phyloP scores from a whole-genome alignment of 2,329 filamentous ascomycete genomes.

The Arthrobotrys musiformis region DNA sequence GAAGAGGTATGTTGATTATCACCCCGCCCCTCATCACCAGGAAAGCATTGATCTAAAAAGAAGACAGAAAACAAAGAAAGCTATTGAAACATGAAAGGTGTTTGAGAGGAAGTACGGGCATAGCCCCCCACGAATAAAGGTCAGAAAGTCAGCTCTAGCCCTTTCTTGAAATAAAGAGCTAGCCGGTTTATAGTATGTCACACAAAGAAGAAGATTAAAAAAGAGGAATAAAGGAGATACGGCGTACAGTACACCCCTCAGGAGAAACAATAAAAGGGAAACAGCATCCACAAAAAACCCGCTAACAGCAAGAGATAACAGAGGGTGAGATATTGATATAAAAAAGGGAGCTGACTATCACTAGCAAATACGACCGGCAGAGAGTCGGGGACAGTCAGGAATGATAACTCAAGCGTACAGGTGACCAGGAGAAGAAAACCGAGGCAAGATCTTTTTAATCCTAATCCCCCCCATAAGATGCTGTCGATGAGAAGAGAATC shows the following conservation, averaged over 20 bases:
- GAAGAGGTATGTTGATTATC: slow-evolving; percentile 10
- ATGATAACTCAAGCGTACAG: not conserved
- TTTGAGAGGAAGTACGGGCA: not conserved
- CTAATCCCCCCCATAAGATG: slow-evolving; percentile 43
- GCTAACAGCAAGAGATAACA: slow-evolving; percentile 50
- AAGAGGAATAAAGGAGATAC: slow-evolving; percentile 18
- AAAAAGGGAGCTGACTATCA: slow-evolving; percentile 12
- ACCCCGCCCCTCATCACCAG: not conserved
- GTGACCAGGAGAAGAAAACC: slow-evolving; percentile 14
- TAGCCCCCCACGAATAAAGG: not conserved
- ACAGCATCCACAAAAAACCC: slow-evolving; percentile 21
- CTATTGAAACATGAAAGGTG: slow-evolving; percentile 6
- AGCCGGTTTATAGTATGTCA: slow-evolving; percentile 30
- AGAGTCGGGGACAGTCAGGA: not conserved
- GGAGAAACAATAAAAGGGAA: not conserved
- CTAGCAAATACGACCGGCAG: not conserved
- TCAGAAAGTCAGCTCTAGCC: not conserved
- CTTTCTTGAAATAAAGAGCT: not conserved
- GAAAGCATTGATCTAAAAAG: slow-evolving; percentile 7
- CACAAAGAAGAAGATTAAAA: slow-evolving; percentile 24
- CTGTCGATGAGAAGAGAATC: slow-evolving; percentile 58
- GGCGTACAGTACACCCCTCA: slow-evolving; percentile 29
- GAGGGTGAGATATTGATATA: slow-evolving; percentile 4
- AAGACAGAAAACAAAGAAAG: slow-evolving; percentile 20
- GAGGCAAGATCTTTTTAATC: slow-evolving; percentile 53